Evolutionary conservation across 768 basidiomycete genomes (phyloP).

Genomic region (Clathrus columnatus): DNA sequence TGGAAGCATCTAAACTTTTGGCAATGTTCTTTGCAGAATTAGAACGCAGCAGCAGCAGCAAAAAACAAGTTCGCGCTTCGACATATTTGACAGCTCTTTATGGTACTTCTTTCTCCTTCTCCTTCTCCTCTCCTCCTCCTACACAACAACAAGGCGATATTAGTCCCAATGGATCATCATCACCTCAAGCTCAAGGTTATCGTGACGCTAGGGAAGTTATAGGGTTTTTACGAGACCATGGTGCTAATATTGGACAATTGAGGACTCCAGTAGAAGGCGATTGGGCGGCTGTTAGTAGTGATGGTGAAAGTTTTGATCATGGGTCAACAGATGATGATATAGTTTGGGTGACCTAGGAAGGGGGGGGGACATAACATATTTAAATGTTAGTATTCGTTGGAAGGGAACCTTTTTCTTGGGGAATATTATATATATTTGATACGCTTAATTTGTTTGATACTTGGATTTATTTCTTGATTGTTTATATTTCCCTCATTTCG

Average conservation of each 20-base stretch:
- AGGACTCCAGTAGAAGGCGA: slow-evolving; percentile 43
- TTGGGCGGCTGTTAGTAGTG: slow-evolving; percentile 62
- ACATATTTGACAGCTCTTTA: slow-evolving; percentile 40
- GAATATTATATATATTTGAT: too few species aligned
- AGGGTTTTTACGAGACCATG: slow-evolving; percentile 54
- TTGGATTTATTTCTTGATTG: too few species aligned
- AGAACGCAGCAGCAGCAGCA: slow-evolving; percentile 32
- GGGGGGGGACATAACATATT: neutral
- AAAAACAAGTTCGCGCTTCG: slow-evolving; percentile 40
- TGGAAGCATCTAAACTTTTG: slow-evolving; percentile 71
- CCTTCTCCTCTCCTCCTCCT: slow-evolving; percentile 27
- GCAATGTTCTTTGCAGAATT: slow-evolving; percentile 64
- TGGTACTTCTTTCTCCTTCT: slow-evolving; percentile 15
- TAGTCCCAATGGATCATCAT: slow-evolving; percentile 16
- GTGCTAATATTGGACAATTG: slow-evolving; percentile 58
- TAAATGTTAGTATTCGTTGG: neutral
- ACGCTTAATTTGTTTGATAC: too few species aligned
- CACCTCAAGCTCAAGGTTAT: slow-evolving; percentile 35
- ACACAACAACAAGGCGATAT: slow-evolving; percentile 2
- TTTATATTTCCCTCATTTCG: too few species aligned
- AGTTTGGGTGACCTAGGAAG: slow-evolving; percentile 21
- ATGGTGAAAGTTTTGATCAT: slow-evolving; percentile 33
- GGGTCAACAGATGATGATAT: slow-evolving; percentile 19
- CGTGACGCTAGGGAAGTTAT: slow-evolving; percentile 66
- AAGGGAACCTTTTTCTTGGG: too few species aligned